A percentile compares a stretch with the other conserved stretches of the same genome.
phyloP scores from a whole-genome alignment of 768 basidiomycete species.

The Auricularia cornea region DNA sequence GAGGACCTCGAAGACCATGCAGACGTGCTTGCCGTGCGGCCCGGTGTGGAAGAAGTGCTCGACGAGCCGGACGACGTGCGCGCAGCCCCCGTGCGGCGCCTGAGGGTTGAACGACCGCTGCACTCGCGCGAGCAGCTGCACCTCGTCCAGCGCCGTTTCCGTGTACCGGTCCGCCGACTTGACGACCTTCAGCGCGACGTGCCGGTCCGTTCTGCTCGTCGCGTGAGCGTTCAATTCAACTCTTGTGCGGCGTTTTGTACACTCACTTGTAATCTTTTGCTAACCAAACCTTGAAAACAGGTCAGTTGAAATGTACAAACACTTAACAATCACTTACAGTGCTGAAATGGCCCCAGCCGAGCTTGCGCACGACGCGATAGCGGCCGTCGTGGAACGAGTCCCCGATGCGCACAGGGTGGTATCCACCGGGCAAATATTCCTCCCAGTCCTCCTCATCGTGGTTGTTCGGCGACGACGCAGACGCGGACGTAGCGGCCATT shows the following conservation, averaged over 20 bases:
- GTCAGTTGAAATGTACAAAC: too few relatives aligned
- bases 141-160: slow-evolving; percentile 97
- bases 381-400: slow-evolving; percentile 82
- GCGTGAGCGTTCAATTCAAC: slow-evolving; percentile 7
- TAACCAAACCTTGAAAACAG: slow-evolving; percentile 48
- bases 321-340: slow-evolving; percentile 35
- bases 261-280: slow-evolving; percentile 73
- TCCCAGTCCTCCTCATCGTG: slow-evolving; percentile 91
- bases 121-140: slow-evolving; percentile 92
- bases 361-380: slow-evolving; percentile 87
- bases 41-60: slow-evolving; percentile 97
- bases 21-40: slow-evolving; percentile 94
- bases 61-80: slow-evolving; percentile 94
- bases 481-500: not conserved
- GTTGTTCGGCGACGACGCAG: not conserved
- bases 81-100: slow-evolving; percentile 76
- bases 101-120: slow-evolving; percentile 40
- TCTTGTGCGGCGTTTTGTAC: not conserved
- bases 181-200: slow-evolving; percentile 98
- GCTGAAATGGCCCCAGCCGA: slow-evolving; percentile 93
- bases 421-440: slow-evolving; percentile 70
- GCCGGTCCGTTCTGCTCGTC: slow-evolving; percentile 69
- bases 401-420: slow-evolving; percentile 92
- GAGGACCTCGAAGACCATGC: slow-evolving; percentile 99
- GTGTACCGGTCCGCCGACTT: slow-evolving; percentile 96